Evolutionary conservation across 2,329 filamentous ascomycete species (phyloP), one percentile per base, ranked within the genome.

Genomic region (Penicillium sp.): DNA sequence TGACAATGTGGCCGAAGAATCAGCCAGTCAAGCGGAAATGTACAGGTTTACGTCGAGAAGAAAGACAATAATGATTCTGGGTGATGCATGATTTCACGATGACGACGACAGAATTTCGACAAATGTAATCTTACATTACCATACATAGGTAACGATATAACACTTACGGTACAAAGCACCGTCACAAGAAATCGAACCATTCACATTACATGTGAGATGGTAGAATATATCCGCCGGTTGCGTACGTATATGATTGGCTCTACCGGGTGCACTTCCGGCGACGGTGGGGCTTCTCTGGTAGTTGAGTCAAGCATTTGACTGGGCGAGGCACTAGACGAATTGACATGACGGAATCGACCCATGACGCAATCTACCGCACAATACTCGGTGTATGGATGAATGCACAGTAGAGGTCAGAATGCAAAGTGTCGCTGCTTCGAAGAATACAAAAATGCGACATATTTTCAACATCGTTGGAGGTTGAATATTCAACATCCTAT

Each of bases 61-160:
- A 32, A 3, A 32, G 25, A 26, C 18, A 13, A 18, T n/a, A 24
- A 24, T 38, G 33, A 13, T 35, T 38, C 36, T 33, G 29, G 41
- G 28, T 25, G 27, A 34, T 46, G 46, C 50, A 67, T 66, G 65
- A 68, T 62, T 64, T 68, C 66, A 68, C 62, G 58, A 65, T 68
- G 66, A 68, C 65, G 66, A 67, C 61, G 64, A 61, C 59, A 63
- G 57, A 61, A 63, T 61, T 61, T 56, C 55, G 56, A 39, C 48
- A 54, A 36, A 32, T 32, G 11, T 11, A 32, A 7, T 5, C 8
- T 32, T 32, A 32, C 29, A 5, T 18, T 32, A 32, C 29, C 3
- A 3, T 32, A 32, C 29, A 32, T 7, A 3, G 2, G 9, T 32
- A 32, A 32, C 29, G 11, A 3, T 3, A 5, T 11, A 4, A 32